Base-by-base conservation (phyloP, 2,329 filamentous ascomycete genomes). In the Fusarium tanahbumbuense region DNA sequence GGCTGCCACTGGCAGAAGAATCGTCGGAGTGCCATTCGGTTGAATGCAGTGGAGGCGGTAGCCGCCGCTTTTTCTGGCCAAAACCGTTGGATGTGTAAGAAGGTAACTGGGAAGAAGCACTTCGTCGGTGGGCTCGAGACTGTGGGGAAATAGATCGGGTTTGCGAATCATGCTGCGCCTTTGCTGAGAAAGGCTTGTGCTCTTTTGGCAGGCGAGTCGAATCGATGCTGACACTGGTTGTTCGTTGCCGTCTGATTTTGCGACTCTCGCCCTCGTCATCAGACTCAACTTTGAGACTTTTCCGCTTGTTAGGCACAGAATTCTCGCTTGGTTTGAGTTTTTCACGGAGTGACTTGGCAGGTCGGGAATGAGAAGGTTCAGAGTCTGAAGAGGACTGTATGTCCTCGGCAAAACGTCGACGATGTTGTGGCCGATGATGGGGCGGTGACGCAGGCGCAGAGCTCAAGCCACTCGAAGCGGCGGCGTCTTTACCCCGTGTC, bases 1-100 rank as follows among this genome's bases (percentile, higher is more conserved):
- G 87, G 70, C 87, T 89, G 40, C 84, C 88, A 73, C 88, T 88
- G 20, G 84, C 85, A 47, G 88, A 88, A 47, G 90, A 89, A 69
- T 91, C 86, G 76, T 92, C 91, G 1, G 90, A 92, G 60, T 89
- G 87, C 67, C 91, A 91, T 64, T 90, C 89, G 25, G 85, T 86
- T 12, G 89, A 84, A 55, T 88, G 85, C 53, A 92, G 82, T 13
- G 89, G 88, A 9, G 87, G 85, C 10, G 89, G 88, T 25, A 87
- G 77, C 47, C 85, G 87, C 78, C 85, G 88, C 78, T 90, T 91
- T 80, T 91, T 91, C 61, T 84, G 81, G 54, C 82, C 80, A 34
- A 88, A 76, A 7, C 88, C 87, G 76, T 88, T 88, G 30, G 84
- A 81, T 63, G 84, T 81, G 64, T 87, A 80, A 6, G 85, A 82